These are phyloP conservation scores for Dacryopinax spathularia DNA, from an alignment of 768 basidiomycete species.

Conservation along the genomic window DNA sequence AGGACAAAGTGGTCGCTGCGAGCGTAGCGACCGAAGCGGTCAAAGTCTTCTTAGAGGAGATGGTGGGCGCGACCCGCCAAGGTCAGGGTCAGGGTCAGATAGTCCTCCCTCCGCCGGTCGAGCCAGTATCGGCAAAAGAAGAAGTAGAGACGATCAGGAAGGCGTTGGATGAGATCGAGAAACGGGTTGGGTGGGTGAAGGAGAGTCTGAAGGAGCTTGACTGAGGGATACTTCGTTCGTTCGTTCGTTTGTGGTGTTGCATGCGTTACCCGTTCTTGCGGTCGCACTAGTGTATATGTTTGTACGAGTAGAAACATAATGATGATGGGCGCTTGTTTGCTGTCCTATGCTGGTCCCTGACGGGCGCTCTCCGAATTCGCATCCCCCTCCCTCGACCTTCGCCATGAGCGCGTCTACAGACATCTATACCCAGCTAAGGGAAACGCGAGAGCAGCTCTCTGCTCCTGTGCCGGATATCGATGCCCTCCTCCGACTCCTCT, in stretches of 20 bases:
- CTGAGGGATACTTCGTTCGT: too few relatives aligned
- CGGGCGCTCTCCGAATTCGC: neutral
- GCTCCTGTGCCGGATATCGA: constrained; percentile 35
- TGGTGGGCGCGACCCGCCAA: neutral
- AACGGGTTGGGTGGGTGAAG: constrained; percentile 5
- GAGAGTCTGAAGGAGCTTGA: neutral
- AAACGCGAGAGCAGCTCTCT: neutral
- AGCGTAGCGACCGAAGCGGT: neutral
- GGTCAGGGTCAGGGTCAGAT: neutral
- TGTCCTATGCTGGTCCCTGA: neutral
- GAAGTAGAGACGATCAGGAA: constrained; percentile 2
- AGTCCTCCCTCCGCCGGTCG: neutral
- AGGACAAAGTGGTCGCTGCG: neutral
- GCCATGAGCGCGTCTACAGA: neutral
- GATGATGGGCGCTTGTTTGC: neutral
- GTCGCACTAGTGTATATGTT: neutral
- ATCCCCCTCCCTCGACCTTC: neutral
- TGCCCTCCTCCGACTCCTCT: constrained; percentile 42
- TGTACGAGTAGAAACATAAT: neutral
- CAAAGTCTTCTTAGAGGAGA: neutral
- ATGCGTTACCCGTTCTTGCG: neutral
- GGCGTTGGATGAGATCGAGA: constrained; percentile 8
- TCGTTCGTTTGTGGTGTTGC: too few relatives aligned
- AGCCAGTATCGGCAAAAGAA: constrained; percentile 1
- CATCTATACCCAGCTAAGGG: neutral